Conservation (phyloP, 148 eudicot genomes). For the Vaccinium darrowii region DNA sequence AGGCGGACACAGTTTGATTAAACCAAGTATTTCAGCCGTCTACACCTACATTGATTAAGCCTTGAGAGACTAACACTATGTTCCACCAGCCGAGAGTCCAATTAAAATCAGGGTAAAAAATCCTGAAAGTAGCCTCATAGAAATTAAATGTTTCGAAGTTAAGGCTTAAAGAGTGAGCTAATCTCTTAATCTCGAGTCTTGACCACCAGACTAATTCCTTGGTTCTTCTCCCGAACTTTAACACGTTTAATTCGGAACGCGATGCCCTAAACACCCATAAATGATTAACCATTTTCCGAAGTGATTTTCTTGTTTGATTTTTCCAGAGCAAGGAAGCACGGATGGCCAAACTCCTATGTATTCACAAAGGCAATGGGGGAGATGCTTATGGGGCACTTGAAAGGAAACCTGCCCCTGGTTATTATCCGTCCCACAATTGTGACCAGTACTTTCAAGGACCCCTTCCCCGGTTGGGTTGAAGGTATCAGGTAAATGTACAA, state of each 20-base stretch:
- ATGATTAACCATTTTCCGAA: no score
- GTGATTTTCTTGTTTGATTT: not conserved
- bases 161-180: not conserved
- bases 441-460: conserved; percentile 81
- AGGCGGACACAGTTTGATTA: not conserved
- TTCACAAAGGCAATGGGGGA: conserved; percentile 96
- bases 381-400: conserved; percentile 61
- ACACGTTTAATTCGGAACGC: not conserved
- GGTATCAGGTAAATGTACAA: conserved; percentile 53
- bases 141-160: not conserved
- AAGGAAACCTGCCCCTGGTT: conserved; percentile 57
- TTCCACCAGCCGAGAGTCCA: no score
- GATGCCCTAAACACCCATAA: not conserved
- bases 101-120: no score
- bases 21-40: no score
- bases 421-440: conserved; percentile 86
- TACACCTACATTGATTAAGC: no score
- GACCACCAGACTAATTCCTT: not conserved
- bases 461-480: conserved; percentile 94
- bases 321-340: conserved; percentile 60
- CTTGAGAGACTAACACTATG: no score
- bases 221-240: no score
- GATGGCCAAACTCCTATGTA: conserved; percentile 95
- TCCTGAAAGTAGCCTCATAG: not conserved
- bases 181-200: not conserved